Evolutionary conservation across 73 alveolate genomes (phyloP).

Genomic region (Paramecium sexaurelia): DNA sequence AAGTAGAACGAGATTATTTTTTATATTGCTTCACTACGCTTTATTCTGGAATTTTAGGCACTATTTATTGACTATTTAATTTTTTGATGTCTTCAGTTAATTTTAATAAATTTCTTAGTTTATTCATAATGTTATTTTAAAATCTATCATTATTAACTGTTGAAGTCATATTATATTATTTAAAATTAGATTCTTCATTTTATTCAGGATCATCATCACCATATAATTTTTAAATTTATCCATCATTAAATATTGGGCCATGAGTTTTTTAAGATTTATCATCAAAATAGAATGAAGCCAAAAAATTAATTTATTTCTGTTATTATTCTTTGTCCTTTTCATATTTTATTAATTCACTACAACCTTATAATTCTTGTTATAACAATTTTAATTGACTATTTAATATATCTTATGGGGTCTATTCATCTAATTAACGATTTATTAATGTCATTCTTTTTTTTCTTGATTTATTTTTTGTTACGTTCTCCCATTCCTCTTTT

Average conservation of each 20-base stretch:
- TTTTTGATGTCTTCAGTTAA: conserved; percentile 16
- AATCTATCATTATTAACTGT: conserved; percentile 16
- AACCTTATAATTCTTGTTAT: neutral
- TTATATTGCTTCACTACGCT: neutral
- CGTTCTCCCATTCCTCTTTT: conserved; percentile 33
- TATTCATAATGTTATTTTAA: neutral
- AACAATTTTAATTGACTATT: neutral
- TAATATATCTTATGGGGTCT: neutral
- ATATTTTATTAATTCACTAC: neutral
- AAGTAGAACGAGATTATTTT: neutral
- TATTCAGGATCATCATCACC: conserved; percentile 61
- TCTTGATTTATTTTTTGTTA: neutral
- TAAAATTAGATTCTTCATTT: neutral
- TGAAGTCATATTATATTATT: neutral
- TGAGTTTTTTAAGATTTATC: neutral
- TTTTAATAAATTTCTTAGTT: neutral
- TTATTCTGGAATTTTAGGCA: neutral
- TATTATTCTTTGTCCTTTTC: conserved; percentile 25
- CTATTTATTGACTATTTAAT: neutral
- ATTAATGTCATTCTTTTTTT: conserved; percentile 33
- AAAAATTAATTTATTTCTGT: neutral
- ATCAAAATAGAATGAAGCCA: neutral
- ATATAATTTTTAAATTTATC: conserved; percentile 6
- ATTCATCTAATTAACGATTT: neutral
- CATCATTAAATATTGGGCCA: conserved; percentile 50